phyloP scores from a whole-genome alignment of 202 grass and related monocot species.

The Alloteropsis angusta region DNA sequence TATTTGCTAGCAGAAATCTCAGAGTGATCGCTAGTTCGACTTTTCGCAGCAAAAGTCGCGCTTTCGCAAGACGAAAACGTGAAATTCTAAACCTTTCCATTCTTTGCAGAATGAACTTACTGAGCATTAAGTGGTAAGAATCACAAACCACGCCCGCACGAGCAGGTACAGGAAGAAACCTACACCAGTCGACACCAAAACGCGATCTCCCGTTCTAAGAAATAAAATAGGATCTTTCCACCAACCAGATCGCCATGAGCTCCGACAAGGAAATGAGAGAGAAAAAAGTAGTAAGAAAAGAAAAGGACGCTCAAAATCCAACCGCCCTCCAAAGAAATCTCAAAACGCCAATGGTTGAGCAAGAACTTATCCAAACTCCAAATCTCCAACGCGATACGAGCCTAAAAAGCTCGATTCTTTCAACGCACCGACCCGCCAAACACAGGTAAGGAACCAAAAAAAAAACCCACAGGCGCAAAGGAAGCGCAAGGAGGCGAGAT shows the following conservation, averaged over 20 bases:
- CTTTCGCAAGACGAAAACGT: background rate
- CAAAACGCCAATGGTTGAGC: background rate
- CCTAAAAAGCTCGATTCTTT: background rate
- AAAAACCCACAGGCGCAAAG: background rate
- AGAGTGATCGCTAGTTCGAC: background rate
- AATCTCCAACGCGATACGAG: conserved; percentile 15
- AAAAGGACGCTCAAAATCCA: background rate
- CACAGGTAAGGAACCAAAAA: background rate
- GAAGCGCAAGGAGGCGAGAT: conserved; percentile 16
- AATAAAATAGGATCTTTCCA: conserved; percentile 26
- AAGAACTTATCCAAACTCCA: background rate
- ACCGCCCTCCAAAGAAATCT: background rate
- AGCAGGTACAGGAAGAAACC: background rate
- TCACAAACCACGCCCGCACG: conserved; percentile 9
- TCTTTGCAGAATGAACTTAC: background rate
- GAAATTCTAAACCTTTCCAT: background rate
- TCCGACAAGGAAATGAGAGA: background rate
- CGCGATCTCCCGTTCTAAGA: conserved; percentile 11
- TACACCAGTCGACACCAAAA: conserved; percentile 16
- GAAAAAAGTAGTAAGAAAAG: background rate
- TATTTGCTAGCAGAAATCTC: background rate
- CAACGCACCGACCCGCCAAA: background rate
- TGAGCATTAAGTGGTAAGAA: conserved; percentile 1
- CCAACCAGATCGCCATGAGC: conserved; percentile 40
- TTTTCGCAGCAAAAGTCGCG: background rate